phyloP scores from a whole-genome alignment of 139 green algal species.

The Medakamo hakoo region DNA sequence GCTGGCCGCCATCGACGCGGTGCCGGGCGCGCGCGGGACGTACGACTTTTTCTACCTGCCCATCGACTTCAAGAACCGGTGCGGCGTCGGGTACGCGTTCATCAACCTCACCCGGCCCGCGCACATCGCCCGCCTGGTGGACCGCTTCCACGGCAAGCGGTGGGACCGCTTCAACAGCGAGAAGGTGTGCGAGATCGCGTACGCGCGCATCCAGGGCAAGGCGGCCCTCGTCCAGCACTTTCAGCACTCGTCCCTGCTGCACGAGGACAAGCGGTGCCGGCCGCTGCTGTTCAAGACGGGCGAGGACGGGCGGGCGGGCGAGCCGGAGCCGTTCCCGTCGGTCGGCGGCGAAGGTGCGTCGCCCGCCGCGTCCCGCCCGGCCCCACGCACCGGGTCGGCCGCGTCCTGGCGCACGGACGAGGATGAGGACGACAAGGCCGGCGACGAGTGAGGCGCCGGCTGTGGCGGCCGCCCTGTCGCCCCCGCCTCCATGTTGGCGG shows the following conservation, averaged over 20 bases:
- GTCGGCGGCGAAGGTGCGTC: no score
- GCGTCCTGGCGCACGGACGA: no score
- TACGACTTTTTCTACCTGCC: slow-evolving; percentile 77
- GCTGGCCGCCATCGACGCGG: slow-evolving; percentile 64
- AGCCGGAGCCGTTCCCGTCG: slow-evolving; percentile 28
- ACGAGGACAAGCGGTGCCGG: slow-evolving; percentile 96
- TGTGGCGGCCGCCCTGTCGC: background rate
- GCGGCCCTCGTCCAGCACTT: slow-evolving; percentile 83
- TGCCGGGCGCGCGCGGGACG: slow-evolving; percentile 1
- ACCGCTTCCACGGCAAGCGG: slow-evolving; percentile 78
- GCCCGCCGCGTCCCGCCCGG: no score
- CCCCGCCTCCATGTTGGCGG: background rate
- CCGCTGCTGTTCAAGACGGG: slow-evolving; percentile 80
- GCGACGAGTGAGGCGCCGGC: background rate
- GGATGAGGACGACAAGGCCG: no score
- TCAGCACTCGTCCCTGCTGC: slow-evolving; percentile 90
- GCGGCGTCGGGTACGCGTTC: slow-evolving; percentile 98
- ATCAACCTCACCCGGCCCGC: slow-evolving; percentile 82
- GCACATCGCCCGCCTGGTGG: slow-evolving; percentile 66
- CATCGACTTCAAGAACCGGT: slow-evolving; percentile 99
- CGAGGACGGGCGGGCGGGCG: slow-evolving; percentile 21
- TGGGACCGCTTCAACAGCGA: slow-evolving; percentile 97
- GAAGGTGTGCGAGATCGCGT: slow-evolving; percentile 85
- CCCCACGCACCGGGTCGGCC: no score
- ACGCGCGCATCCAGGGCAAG: slow-evolving; percentile 87